Conservation (phyloP, 805 yeast genomes). For the Barnettozyma populi region DNA sequence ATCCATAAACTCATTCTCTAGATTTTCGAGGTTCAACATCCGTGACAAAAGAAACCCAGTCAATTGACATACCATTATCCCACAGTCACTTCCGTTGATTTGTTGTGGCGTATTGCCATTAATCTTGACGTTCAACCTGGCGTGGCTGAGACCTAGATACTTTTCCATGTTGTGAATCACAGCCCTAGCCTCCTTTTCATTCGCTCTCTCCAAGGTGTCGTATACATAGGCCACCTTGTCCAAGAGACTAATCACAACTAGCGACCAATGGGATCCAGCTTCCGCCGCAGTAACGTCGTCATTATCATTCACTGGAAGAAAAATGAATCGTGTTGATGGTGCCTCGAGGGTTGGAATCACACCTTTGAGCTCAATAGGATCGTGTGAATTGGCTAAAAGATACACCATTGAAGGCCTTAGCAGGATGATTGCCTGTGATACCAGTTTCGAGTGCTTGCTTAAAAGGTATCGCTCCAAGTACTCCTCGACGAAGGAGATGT, state of each 20-base stretch:
- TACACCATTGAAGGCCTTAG: slow-evolving; percentile 62
- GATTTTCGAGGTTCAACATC: slow-evolving; percentile 24
- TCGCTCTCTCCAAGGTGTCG: slow-evolving; percentile 42
- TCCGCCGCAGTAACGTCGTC: slow-evolving; percentile 53
- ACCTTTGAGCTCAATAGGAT: slow-evolving; percentile 36
- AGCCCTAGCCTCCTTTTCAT: slow-evolving; percentile 19
- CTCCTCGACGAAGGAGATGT: slow-evolving; percentile 59
- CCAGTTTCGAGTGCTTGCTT: slow-evolving; percentile 20
- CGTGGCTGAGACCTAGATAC: slow-evolving; percentile 13
- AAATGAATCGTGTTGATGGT: slow-evolving; percentile 40
- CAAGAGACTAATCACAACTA: slow-evolving; percentile 46
- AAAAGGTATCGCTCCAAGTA: slow-evolving; percentile 36
- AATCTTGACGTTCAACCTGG: slow-evolving; percentile 20
- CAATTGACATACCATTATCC: slow-evolving; percentile 33
- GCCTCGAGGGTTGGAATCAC: slow-evolving; percentile 41
- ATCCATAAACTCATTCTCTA: slow-evolving; percentile 28
- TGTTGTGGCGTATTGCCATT: slow-evolving; percentile 46
- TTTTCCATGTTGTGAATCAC: slow-evolving; percentile 21
- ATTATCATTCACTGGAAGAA: slow-evolving; percentile 64
- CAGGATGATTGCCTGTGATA: slow-evolving; percentile 32
- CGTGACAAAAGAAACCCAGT: slow-evolving; percentile 32
- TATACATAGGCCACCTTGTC: slow-evolving; percentile 47
- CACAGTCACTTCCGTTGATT: slow-evolving; percentile 62
- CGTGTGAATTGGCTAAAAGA: slow-evolving; percentile 48
- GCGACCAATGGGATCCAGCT: slow-evolving; percentile 76